These are phyloP conservation scores for Emericellopsis cladophorae DNA, from an alignment of 2,329 filamentous ascomycete genomes.

Conservation along the genomic window DNA sequence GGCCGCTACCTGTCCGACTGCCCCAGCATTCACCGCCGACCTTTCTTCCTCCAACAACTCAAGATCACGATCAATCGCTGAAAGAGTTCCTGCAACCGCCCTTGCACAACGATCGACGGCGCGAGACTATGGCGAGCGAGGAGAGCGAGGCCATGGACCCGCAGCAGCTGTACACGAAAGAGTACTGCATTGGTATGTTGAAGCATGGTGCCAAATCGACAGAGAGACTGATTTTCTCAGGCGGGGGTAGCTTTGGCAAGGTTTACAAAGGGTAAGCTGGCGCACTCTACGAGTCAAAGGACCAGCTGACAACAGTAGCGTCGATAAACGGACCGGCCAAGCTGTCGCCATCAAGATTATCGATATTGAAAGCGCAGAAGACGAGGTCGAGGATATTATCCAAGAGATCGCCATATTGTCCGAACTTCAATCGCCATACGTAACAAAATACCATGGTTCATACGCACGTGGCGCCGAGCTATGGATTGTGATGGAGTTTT, in stretches of 20 bases:
- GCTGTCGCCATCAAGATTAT: constrained; percentile 97
- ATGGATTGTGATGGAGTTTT: constrained; percentile 99
- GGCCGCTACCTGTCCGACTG: too few species aligned
- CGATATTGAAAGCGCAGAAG: constrained; percentile 96
- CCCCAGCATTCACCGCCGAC: too few species aligned
- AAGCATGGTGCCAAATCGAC: too few species aligned
- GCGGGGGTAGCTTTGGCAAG: constrained; percentile 94
- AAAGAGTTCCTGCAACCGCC: too few species aligned
- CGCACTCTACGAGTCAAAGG: background rate
- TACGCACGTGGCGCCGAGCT: constrained; percentile 92
- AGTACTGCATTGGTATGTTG: constrained; percentile 67
- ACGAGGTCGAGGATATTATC: constrained; percentile 98
- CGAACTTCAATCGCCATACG: constrained; percentile 88
- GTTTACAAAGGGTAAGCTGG: constrained; percentile 80
- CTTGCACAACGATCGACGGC: background rate
- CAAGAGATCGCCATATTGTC: constrained; percentile 97
- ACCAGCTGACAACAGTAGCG: constrained; percentile 33
- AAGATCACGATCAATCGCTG: too few species aligned
- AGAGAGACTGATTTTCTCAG: constrained; percentile 25
- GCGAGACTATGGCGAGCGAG: constrained; percentile 17
- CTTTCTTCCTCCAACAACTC: too few species aligned
- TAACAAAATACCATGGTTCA: constrained; percentile 95
- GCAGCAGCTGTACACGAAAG: constrained; percentile 84
- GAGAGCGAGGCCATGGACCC: constrained; percentile 56
- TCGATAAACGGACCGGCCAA: constrained; percentile 86